Conservation (phyloP, 2,329 filamentous ascomycete genomes). For the Neocucurbitaria cava region DNA sequence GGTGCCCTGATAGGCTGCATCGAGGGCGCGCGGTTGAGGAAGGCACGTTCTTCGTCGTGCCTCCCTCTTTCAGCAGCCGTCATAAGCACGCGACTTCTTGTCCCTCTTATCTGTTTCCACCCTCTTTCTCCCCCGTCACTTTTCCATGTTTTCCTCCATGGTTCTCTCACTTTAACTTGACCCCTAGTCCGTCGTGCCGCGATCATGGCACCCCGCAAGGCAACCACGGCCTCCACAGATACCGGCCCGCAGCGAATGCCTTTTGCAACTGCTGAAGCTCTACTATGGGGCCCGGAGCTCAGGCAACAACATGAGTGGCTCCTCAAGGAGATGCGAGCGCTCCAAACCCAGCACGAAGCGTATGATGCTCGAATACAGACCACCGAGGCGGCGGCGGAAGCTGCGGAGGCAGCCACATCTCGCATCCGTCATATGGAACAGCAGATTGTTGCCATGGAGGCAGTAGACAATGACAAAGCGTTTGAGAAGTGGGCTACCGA, state of each 20-base stretch:
- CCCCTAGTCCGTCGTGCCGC: background rate
- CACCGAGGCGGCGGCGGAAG: conserved; percentile 25
- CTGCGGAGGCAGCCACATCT: conserved; percentile 19
- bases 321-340: conserved; percentile 41
- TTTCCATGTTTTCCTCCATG: background rate
- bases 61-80: conserved; percentile 9
- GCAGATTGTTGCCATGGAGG: conserved; percentile 31
- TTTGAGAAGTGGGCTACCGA: conserved; percentile 27
- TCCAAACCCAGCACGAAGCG: conserved; percentile 36
- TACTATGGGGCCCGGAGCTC: conserved; percentile 52
- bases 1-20: too few species aligned
- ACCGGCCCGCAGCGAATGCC: conserved; percentile 18
- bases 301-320: conserved; percentile 48
- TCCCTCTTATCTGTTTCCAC: background rate
- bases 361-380: conserved; percentile 29
- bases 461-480: conserved; percentile 26
- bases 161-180: background rate
- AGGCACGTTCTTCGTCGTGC: conserved; percentile 14
- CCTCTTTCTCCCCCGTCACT: background rate
- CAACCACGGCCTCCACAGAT: conserved; percentile 13
- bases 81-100: background rate
- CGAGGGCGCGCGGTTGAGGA: conserved; percentile 9
- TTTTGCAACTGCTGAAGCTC: conserved; percentile 28
- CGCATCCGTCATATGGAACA: conserved; percentile 22
- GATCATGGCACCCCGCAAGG: conserved; percentile 10